These are phyloP conservation scores for Plasmodium ovale DNA, from an alignment of 169 alveolate species.

Conservation along the genomic window DNA sequence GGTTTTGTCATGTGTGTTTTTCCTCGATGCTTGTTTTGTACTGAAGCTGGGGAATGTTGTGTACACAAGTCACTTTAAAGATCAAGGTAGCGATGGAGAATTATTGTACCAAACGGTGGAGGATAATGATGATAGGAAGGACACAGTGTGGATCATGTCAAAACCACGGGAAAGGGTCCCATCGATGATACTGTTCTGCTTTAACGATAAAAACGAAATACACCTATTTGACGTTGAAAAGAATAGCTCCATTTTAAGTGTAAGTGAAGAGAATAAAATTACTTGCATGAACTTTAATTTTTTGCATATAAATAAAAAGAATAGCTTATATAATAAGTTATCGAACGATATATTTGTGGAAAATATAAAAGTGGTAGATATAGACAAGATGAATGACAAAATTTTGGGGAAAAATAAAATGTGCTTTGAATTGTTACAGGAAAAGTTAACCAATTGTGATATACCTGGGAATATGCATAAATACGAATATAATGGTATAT, in stretches of 20 bases:
- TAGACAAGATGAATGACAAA: constrained; percentile 13
- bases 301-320: constrained; percentile 44
- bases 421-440: constrained; percentile 49
- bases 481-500: background rate
- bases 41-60: background rate
- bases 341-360: constrained; percentile 25
- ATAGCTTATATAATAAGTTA: constrained; percentile 54
- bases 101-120: too few species aligned
- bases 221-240: constrained; percentile 30
- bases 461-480: background rate
- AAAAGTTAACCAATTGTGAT: background rate
- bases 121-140: background rate
- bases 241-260: constrained; percentile 25
- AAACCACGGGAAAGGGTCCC: background rate
- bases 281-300: constrained; percentile 38
- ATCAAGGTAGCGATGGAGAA: background rate
- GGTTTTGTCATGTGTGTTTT: constrained; percentile 66
- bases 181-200: constrained; percentile 4
- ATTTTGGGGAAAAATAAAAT: constrained; percentile 19
- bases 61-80: background rate
- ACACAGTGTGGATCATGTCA: background rate
- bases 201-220: constrained; percentile 71
- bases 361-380: constrained; percentile 28
- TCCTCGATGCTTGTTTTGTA: constrained; percentile 8
- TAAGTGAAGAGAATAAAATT: constrained; percentile 18